These are phyloP conservation scores for Acer saccharum DNA, from an alignment of 345 rosid species.

Conservation along the genomic window DNA sequence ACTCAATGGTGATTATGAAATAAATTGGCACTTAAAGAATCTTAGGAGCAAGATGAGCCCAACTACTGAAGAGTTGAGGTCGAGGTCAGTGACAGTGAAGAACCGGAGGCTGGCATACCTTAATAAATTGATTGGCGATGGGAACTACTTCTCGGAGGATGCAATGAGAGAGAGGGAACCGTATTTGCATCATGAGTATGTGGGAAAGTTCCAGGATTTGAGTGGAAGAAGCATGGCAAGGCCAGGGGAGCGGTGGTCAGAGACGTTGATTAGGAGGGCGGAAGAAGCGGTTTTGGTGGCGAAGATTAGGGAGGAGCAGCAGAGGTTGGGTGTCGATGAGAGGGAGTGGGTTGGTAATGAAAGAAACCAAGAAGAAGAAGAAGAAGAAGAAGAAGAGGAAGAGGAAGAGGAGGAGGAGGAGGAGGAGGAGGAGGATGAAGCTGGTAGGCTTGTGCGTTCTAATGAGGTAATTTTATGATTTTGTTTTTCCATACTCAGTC, in stretches of 20 bases:
- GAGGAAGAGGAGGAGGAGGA: constrained; percentile 53
- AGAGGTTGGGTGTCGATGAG: constrained; percentile 79
- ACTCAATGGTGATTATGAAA: constrained; percentile 66
- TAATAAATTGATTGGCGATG: constrained; percentile 60
- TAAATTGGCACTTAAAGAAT: constrained; percentile 79
- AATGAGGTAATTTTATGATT: constrained; percentile 26
- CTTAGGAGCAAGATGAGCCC: constrained; percentile 72
- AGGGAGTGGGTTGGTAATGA: constrained; percentile 83
- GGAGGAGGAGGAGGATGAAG: constrained; percentile 32
- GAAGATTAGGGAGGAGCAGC: constrained; percentile 85
- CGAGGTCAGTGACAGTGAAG: constrained; percentile 68
- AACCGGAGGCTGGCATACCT: constrained; percentile 84
- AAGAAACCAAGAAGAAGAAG: constrained; percentile 36
- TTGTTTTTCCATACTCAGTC: not conserved
- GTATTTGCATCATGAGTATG: constrained; percentile 89
- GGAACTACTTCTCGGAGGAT: constrained; percentile 89
- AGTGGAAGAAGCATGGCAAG: constrained; percentile 80
- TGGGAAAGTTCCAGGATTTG: constrained; percentile 93
- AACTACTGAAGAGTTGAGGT: constrained; percentile 60
- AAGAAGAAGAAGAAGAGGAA: constrained; percentile 57
- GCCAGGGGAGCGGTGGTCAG: constrained; percentile 97
- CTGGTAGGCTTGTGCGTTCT: constrained; percentile 12
- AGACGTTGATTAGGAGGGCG: constrained; percentile 81
- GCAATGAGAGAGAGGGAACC: constrained; percentile 98
- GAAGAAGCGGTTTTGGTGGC: constrained; percentile 81